phyloP scores from a whole-genome alignment of 176 grass and related monocot species.

The Oryza glaberrima region DNA sequence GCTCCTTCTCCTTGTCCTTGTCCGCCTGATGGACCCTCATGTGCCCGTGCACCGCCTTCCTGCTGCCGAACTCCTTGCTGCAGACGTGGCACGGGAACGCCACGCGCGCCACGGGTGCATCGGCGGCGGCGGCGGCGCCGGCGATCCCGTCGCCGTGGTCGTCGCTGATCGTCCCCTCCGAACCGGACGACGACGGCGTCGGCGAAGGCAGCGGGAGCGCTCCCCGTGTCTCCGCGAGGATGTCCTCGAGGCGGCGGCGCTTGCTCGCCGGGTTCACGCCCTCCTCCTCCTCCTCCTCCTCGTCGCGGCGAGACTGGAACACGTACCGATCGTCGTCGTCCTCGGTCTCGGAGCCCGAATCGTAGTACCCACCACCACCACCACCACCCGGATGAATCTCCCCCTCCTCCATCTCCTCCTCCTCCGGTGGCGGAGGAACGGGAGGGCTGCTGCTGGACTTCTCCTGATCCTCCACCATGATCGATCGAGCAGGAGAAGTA shows the following conservation, averaged over 20 bases:
- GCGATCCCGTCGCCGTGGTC: background rate
- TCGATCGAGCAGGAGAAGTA: background rate
- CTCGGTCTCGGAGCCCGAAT: background rate
- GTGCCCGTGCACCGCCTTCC: conserved; percentile 37
- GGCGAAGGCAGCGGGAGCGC: background rate
- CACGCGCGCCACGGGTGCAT: background rate
- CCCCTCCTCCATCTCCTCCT: conserved; percentile 16
- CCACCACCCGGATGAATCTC: conserved; percentile 3
- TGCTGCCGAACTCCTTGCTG: conserved; percentile 8
- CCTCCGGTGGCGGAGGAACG: background rate
- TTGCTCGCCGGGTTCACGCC: background rate
- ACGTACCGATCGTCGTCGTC: background rate
- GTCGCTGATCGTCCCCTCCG: conserved; percentile 28
- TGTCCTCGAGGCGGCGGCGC: background rate
- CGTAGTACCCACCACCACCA: background rate
- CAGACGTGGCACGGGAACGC: conserved; percentile 22
- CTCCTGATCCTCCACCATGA: background rate
- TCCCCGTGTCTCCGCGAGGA: background rate
- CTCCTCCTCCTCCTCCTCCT: background rate
- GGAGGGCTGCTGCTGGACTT: background rate
- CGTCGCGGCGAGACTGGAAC: background rate
- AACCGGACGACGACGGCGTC: background rate
- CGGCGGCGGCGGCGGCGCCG: too few relatives aligned
- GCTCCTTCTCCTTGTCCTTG: background rate
- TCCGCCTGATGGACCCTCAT: conserved; percentile 35